A percentile compares a stretch with the other conserved stretches of the same genome.
phyloP scores from a whole-genome alignment of 2,329 filamentous ascomycete genomes.

The Venturiaceae sp. region DNA sequence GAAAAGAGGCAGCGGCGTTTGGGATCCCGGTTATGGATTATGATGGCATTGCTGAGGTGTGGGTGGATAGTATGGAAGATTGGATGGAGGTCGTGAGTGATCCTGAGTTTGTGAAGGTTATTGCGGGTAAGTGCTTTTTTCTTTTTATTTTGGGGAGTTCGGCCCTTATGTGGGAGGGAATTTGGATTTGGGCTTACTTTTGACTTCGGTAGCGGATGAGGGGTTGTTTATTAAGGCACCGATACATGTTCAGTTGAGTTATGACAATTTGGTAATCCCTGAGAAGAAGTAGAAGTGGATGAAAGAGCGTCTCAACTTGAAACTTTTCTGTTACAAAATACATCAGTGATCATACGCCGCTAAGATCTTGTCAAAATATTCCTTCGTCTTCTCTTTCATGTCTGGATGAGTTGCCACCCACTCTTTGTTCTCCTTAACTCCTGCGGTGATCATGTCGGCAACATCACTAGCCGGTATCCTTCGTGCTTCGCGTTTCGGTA shows the following conservation, averaged over 20 bases:
- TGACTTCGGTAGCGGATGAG: slow-evolving; percentile 12
- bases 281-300: neutral
- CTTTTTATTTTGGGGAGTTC: neutral
- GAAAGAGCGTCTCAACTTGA: too few relatives aligned
- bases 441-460: slow-evolving; percentile 1
- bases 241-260: neutral
- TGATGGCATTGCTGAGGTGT: slow-evolving; percentile 16
- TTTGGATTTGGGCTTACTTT: neutral
- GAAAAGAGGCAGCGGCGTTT: slow-evolving; percentile 10
- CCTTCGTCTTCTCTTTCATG: neutral
- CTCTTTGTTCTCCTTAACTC: slow-evolving; percentile 1
- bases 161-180: neutral
- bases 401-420: slow-evolving; percentile 6
- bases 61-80: slow-evolving; percentile 14
- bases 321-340: neutral
- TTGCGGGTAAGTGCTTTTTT: slow-evolving; percentile 6
- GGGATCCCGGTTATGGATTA: slow-evolving; percentile 14
- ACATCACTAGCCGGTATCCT: slow-evolving; percentile 3
- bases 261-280: slow-evolving; percentile 6
- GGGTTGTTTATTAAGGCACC: slow-evolving; percentile 10
- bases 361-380: neutral
- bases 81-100: slow-evolving; percentile 13
- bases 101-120: slow-evolving; percentile 11
- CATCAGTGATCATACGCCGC: neutral
- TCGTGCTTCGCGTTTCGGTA: neutral